Base-by-base conservation (phyloP, 805 yeast genomes). In the Metschnikowia amazonensis region DNA sequence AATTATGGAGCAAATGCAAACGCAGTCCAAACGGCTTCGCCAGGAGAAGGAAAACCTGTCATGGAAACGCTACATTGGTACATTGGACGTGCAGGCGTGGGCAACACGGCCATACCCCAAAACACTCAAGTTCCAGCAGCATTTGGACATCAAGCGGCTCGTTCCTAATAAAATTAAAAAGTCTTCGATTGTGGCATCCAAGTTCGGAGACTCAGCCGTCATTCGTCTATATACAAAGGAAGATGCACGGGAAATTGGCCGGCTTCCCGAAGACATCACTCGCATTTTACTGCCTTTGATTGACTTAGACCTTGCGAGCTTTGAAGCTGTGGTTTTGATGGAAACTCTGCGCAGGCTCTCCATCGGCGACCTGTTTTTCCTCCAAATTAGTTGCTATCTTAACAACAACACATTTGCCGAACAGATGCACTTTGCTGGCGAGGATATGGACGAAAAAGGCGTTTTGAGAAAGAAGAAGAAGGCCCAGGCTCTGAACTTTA, bases 341-440 rank as follows among this genome's bases (percentile, higher is more conserved):
- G 79, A 82, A 34, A 84, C 82, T 16, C 67, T 70, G 9, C 48
- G 52, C 24, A 61, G 81, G 25, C 60, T 89, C 28, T 72, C 85
- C 8, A 77, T 82, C 1, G 98, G 97, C 3, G 95, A 89, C 57
- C 72, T 84, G 1, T 83, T 90, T 56, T 70, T 79, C 18, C 68
- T 89, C 0, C 87, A 82, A 55, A 64, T 87, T 4, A 86, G 88
- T 55, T 79, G 89, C 47, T 86, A 62, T 58, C 59, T 90, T 21
- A 74, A 54, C 31, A 61, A 48, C 60, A 66, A 42, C 47, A 76
- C 68, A 60, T 51, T 75, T 67, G 46, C 49, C 4, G 50, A 46
- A 10, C 46, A 47, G 13, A 35, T 45, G 18, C 48, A 32, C 35
- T 42, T 47, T 16, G 44, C 44, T 3, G 48, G 44, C 4, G 29